Percentiles rank a stretch among this genome's conserved stretches.
These are phyloP conservation scores for Debaryomyces subglobosus DNA, from an alignment of 1,139 yeast species.

Conservation along the genomic window DNA sequence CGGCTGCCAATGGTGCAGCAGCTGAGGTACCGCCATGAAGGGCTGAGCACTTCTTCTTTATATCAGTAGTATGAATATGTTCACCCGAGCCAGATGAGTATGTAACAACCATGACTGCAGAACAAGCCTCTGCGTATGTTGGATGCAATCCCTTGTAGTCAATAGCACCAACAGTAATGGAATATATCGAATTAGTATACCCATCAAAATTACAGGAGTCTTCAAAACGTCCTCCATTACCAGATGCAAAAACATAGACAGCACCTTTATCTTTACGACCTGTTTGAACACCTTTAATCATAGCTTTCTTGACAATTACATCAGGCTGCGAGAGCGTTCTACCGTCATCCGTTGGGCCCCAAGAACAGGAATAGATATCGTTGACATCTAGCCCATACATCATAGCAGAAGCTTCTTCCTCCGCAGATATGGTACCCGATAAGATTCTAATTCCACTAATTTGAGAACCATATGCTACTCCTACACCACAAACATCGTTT, in stretches of 20 bases:
- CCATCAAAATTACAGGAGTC: slow-evolving; percentile 98
- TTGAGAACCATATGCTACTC: slow-evolving; percentile 85
- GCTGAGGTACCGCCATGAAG: slow-evolving; percentile 97
- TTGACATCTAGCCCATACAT: slow-evolving; percentile 77
- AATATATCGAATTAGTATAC: slow-evolving; percentile 92
- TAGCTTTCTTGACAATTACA: slow-evolving; percentile 72
- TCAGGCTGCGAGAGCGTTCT: slow-evolving; percentile 85
- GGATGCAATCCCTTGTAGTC: slow-evolving; percentile 88
- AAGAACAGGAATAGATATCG: slow-evolving; percentile 94
- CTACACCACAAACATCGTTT: slow-evolving; percentile 89
- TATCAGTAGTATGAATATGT: slow-evolving; percentile 89
- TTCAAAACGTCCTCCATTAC: slow-evolving; percentile 82
- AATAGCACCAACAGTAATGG: slow-evolving; percentile 93
- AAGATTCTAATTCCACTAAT: slow-evolving; percentile 91
- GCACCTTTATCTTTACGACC: slow-evolving; percentile 87
- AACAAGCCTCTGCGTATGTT: slow-evolving; percentile 85
- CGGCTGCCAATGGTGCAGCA: slow-evolving; percentile 98
- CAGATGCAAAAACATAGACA: slow-evolving; percentile 92
- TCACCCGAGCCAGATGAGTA: slow-evolving; percentile 92
- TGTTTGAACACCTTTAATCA: slow-evolving; percentile 79
- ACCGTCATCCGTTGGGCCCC: slow-evolving; percentile 99
- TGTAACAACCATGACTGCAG: slow-evolving; percentile 96
- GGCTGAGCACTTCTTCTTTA: slow-evolving; percentile 68
- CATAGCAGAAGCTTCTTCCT: slow-evolving; percentile 90
- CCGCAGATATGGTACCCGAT: slow-evolving; percentile 76